Conservation (phyloP, 495 filamentous ascomycete species). For the Cercophora sp. region DNA sequence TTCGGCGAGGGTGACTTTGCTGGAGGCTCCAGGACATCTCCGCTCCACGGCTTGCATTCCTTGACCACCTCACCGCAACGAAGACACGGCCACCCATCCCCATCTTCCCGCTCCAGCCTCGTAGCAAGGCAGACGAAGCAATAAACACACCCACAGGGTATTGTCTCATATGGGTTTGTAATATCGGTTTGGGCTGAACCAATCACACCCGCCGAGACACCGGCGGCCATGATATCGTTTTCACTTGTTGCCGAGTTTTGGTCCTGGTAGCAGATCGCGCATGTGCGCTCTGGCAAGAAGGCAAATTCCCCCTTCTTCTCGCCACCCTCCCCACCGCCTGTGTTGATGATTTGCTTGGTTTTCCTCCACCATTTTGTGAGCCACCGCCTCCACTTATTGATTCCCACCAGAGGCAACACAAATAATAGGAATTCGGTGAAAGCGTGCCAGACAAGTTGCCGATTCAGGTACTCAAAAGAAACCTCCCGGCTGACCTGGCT, state of each 20-base stretch:
- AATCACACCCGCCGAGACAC: slow-evolving; percentile 64
- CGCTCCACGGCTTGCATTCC: slow-evolving; percentile 89
- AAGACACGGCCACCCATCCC: slow-evolving; percentile 93
- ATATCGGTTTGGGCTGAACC: slow-evolving; percentile 91
- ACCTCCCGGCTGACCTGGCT: slow-evolving; percentile 83
- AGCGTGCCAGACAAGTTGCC: slow-evolving; percentile 97
- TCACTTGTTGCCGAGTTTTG: slow-evolving; percentile 74
- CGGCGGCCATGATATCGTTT: slow-evolving; percentile 62
- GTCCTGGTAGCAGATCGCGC: slow-evolving; percentile 95
- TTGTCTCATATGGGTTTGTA: slow-evolving; percentile 91
- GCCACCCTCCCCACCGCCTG: slow-evolving; percentile 35
- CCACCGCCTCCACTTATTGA: slow-evolving; percentile 90
- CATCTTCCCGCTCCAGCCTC: slow-evolving; percentile 85
- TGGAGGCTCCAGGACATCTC: slow-evolving; percentile 70
- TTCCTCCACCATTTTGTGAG: slow-evolving; percentile 77
- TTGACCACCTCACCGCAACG: slow-evolving; percentile 82
- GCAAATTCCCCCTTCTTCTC: slow-evolving; percentile 69
- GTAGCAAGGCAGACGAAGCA: slow-evolving; percentile 97
- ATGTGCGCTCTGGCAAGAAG: slow-evolving; percentile 89
- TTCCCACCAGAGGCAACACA: slow-evolving; percentile 87
- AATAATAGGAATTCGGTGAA: slow-evolving; percentile 98
- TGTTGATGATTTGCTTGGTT: slow-evolving; percentile 58
- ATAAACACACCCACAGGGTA: slow-evolving; percentile 89
- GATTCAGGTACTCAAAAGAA: slow-evolving; percentile 95
- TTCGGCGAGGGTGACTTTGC: slow-evolving; percentile 52